Evolutionary conservation across 805 yeast genomes (phyloP), one percentile per base, ranked within the genome.

Genomic region (Lachancea nothofagi): DNA sequence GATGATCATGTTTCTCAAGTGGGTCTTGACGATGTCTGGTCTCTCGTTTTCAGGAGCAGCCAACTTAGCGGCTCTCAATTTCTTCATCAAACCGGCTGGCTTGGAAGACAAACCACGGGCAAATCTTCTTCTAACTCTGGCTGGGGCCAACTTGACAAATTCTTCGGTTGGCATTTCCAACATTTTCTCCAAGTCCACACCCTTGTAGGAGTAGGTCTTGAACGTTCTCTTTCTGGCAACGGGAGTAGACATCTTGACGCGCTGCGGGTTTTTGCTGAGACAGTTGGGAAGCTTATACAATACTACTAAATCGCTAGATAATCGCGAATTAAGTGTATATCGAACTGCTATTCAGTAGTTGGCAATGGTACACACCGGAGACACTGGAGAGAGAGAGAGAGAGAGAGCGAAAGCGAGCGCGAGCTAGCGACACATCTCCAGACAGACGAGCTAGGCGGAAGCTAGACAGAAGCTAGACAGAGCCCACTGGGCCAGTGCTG

Each of bases 91-190:
- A 71, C 93, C 90, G 81, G 80, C 80, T 74, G 96, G 94, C 78
- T 86, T 87, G 71, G 84, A 71, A 69, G 84, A 89, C 66, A 90
- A 78, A 77, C 97, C 97, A 78, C 95, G 84, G 72, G 88, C 84
- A 77, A 90, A 87, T 83, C 96, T 89, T 86, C 99, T 86, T 83
- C 97, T 90, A 69, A 90, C 96, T 79, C 99, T 87, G 66, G 99
- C 94, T 67, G 83, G 87, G 67, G 95, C 87, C 69, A 93, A 78
- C 72, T 90, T 84, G 72, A 90, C 82, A 75, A 93, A 93, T 66
- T 93, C 97, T 77, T 90, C 97, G 64, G 88, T 85, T 71, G 86
- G 76, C 80, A 90, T 76, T 72, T 84, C 93, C 69, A 90, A 77
- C 68, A 93, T 80, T 69, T 90, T 87, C 66, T 82, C 82, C 67